Conservation (phyloP, 306 rosid species). For the Quercus gilva region DNA sequence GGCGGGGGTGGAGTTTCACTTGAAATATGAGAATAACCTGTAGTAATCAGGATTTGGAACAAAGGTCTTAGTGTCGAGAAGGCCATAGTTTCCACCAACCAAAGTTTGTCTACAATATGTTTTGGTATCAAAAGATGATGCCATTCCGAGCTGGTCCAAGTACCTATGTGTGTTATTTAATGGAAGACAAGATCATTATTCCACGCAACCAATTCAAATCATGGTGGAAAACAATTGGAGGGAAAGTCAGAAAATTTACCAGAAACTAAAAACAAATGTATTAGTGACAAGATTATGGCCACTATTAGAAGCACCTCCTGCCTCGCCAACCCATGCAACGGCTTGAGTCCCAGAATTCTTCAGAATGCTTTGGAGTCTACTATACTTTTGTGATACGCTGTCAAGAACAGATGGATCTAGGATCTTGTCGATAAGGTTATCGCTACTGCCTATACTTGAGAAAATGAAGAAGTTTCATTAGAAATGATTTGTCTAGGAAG, state of each 20-base stretch:
- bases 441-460: slow-evolving; percentile 55
- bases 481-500: background rate
- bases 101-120: slow-evolving; percentile 91
- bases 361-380: slow-evolving; percentile 50
- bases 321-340: slow-evolving; percentile 89
- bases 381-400: slow-evolving; percentile 42
- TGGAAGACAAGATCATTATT: background rate
- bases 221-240: background rate
- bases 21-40: slow-evolving; percentile 36
- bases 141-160: slow-evolving; percentile 93
- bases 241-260: slow-evolving; percentile 31
- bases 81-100: slow-evolving; percentile 94
- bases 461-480: background rate
- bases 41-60: slow-evolving; percentile 84
- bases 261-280: slow-evolving; percentile 84
- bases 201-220: background rate
- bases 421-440: slow-evolving; percentile 57
- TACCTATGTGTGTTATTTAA: slow-evolving; percentile 55
- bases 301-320: slow-evolving; percentile 94
- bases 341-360: slow-evolving; percentile 44
- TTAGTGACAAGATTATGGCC: slow-evolving; percentile 76
- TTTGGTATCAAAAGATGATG: slow-evolving; percentile 68
- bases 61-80: slow-evolving; percentile 56
- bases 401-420: slow-evolving; percentile 68
- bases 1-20: background rate